Conservation (phyloP, 2,329 filamentous ascomycete genomes). For the Penicillium sp. region DNA sequence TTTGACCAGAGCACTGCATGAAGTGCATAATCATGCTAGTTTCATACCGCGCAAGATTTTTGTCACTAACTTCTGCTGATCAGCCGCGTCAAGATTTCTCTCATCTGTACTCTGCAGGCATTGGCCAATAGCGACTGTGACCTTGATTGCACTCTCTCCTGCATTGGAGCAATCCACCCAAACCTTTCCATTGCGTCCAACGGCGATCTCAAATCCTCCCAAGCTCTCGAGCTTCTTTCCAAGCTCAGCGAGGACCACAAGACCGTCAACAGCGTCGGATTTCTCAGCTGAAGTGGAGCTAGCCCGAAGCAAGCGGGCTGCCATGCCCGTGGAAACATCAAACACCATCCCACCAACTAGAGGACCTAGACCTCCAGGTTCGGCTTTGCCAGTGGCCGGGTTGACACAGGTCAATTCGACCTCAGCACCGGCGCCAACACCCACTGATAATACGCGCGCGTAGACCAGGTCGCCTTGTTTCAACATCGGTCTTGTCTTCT, state of each 20-base stretch:
- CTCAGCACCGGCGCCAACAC: slow-evolving; percentile 80
- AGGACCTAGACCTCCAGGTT: slow-evolving; percentile 81
- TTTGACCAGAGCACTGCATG: slow-evolving; percentile 1
- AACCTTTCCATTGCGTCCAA: slow-evolving; percentile 86
- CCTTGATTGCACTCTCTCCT: slow-evolving; percentile 55
- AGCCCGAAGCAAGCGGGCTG: slow-evolving; percentile 64
- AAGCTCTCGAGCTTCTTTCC: slow-evolving; percentile 64
- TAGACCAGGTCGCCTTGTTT: slow-evolving; percentile 77
- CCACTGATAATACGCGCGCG: slow-evolving; percentile 74
- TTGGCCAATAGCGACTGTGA: slow-evolving; percentile 73
- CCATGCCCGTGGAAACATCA: slow-evolving; percentile 73
- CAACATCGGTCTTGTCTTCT: slow-evolving; percentile 84
- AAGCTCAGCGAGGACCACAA: slow-evolving; percentile 76
- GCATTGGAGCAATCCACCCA: slow-evolving; percentile 78
- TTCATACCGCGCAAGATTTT: slow-evolving; percentile 44
- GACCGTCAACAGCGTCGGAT: slow-evolving; percentile 54
- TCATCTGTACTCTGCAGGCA: slow-evolving; percentile 77
- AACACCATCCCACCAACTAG: slow-evolving; percentile 85
- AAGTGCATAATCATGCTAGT: slow-evolving; percentile 24
- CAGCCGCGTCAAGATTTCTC: slow-evolving; percentile 43
- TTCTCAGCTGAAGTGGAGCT: slow-evolving; percentile 36
- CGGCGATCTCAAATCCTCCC: slow-evolving; percentile 82
- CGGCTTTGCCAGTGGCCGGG: slow-evolving; percentile 78
- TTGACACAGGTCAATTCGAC: slow-evolving; percentile 89
- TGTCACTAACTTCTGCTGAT: slow-evolving; percentile 48